Evolutionary conservation across 163 green algal species (phyloP).

Genomic region (Chlamydomonas reinhardtii): DNA sequence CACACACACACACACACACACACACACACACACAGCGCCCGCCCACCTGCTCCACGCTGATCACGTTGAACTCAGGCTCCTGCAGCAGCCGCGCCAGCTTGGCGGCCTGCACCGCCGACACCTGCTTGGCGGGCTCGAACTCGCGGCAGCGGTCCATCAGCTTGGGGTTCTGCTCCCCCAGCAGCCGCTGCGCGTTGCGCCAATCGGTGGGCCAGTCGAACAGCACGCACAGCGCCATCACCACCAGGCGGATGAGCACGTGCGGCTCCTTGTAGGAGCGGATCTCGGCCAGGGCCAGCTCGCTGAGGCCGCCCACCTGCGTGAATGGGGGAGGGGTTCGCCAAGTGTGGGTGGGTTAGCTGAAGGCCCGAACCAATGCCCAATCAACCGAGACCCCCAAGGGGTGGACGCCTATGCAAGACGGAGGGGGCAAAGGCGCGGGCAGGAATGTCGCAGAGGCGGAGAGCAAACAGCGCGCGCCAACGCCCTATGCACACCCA

Average conservation of each 20-base stretch:
- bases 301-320: slow-evolving; percentile 46
- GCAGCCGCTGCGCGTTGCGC: slow-evolving; percentile 56
- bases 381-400: too few species aligned
- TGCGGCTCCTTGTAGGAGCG: slow-evolving; percentile 56
- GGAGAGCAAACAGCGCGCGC: too few species aligned
- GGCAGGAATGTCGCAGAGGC: too few species aligned
- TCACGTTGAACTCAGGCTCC: slow-evolving; percentile 64
- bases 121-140: neutral
- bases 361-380: too few species aligned
- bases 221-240: slow-evolving; percentile 58
- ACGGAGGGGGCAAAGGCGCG: too few species aligned
- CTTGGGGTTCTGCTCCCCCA: slow-evolving; percentile 62
- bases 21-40: too few species aligned
- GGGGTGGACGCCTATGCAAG: too few species aligned
- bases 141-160: slow-evolving; percentile 45
- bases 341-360: too few species aligned
- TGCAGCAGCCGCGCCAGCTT: slow-evolving; percentile 45
- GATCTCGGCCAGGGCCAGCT: slow-evolving; percentile 54
- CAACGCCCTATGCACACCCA: too few species aligned
- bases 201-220: slow-evolving; percentile 61
- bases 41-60: slow-evolving; percentile 64
- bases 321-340: too few species aligned
- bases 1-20: too few species aligned
- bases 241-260: slow-evolving; percentile 54
- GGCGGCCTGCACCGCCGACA: slow-evolving; percentile 40